Percentiles rank a stretch among this genome's conserved stretches.
Evolutionary conservation across 768 basidiomycete species (phyloP).

Genomic region (Termitomyces sp.): DNA sequence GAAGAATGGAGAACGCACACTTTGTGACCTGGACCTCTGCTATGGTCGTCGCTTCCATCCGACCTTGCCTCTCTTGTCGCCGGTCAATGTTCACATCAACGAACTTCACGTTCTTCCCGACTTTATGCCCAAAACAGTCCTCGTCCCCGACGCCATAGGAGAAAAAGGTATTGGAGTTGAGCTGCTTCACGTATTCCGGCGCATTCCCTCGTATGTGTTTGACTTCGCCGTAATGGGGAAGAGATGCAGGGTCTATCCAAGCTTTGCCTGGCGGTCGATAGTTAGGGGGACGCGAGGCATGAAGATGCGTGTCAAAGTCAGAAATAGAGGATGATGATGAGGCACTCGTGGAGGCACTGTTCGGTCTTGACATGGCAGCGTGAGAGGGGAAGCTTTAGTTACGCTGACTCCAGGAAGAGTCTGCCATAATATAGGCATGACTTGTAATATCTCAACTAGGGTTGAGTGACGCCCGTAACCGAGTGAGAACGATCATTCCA

Average conservation of each 20-base stretch:
- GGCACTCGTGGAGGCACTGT: slow-evolving; percentile 24
- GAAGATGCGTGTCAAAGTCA: slow-evolving; percentile 22
- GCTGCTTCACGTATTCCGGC: slow-evolving; percentile 58
- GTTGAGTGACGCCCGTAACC: slow-evolving; percentile 21
- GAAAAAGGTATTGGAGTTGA: slow-evolving; percentile 64
- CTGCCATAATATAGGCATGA: slow-evolving; percentile 21
- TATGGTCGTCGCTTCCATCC: slow-evolving; percentile 57
- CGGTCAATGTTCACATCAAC: slow-evolving; percentile 54
- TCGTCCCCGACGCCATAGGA: slow-evolving; percentile 68
- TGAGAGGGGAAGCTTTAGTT: slow-evolving; percentile 11
- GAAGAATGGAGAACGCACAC: slow-evolving; percentile 36
- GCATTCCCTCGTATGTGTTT: slow-evolving; percentile 62
- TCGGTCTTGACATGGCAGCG: slow-evolving; percentile 28
- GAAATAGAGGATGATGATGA: slow-evolving; percentile 21
- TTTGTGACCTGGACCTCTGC: slow-evolving; percentile 63
- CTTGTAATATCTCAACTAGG: slow-evolving; percentile 25
- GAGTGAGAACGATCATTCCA: slow-evolving; percentile 21
- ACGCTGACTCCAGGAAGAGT: slow-evolving; percentile 6
- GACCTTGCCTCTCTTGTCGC: slow-evolving; percentile 43
- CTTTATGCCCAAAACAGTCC: slow-evolving; percentile 58
- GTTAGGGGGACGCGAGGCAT: slow-evolving; percentile 20
- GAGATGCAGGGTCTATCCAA: slow-evolving; percentile 65
- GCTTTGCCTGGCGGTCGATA: slow-evolving; percentile 29
- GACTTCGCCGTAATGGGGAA: slow-evolving; percentile 58
- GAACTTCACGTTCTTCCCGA: slow-evolving; percentile 59